These are phyloP conservation scores for Mrakia blollopis DNA, from an alignment of 768 basidiomycete species.

Conservation along the genomic window DNA sequence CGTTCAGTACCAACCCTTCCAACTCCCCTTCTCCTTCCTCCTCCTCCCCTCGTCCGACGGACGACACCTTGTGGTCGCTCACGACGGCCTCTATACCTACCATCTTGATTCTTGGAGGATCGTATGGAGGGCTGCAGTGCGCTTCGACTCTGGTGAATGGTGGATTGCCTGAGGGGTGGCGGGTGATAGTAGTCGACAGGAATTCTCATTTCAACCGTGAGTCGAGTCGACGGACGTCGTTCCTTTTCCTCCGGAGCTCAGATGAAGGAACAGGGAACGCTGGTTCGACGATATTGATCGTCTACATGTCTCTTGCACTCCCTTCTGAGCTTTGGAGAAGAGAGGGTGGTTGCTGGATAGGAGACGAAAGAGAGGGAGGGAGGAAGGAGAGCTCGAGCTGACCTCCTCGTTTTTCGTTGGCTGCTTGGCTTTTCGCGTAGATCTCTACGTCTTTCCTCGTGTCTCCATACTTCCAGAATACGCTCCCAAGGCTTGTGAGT, in stretches of 20 bases:
- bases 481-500: constrained; percentile 36
- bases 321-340: too few species aligned
- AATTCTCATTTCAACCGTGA: constrained; percentile 43
- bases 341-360: too few species aligned
- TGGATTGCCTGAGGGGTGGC: constrained; percentile 38
- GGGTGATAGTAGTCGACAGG: constrained; percentile 41
- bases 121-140: constrained; percentile 39
- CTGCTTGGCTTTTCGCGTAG: constrained; percentile 29
- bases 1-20: too few species aligned
- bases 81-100: constrained; percentile 20
- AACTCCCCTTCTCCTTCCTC: too few species aligned
- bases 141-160: constrained; percentile 35
- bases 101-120: constrained; percentile 40
- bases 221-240: constrained; percentile 29
- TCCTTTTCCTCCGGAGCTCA: too few species aligned
- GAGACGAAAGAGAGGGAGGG: not conserved
- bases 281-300: too few species aligned
- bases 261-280: too few species aligned
- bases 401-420: not conserved
- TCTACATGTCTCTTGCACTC: too few species aligned
- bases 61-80: too few species aligned
- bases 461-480: constrained; percentile 40
- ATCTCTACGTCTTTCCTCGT: constrained; percentile 45
- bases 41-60: too few species aligned
- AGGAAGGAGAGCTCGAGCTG: not conserved